phyloP scores from a whole-genome alignment of 1,284 basidiomycete genomes.

The Apiotrichum akiyoshidainum region DNA sequence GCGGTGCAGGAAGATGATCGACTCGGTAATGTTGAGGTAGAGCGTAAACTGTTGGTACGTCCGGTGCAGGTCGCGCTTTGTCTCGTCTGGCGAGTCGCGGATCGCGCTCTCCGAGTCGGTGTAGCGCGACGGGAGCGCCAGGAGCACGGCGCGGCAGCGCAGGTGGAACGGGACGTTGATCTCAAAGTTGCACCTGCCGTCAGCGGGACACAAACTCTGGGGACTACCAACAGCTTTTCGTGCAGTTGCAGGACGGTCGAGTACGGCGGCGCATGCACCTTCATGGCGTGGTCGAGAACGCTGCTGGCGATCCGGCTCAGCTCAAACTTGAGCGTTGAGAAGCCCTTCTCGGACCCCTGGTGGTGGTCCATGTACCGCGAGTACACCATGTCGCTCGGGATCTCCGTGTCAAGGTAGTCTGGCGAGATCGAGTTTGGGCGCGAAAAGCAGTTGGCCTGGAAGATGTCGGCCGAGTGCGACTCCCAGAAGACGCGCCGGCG shows the following conservation, averaged over 20 bases:
- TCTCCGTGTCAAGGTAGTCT: constrained; percentile 22
- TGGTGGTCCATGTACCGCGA: constrained; percentile 1
- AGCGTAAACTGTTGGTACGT: constrained; percentile 27
- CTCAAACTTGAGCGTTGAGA: constrained; percentile 27
- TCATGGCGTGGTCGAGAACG: constrained; percentile 19
- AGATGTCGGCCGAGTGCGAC: constrained; percentile 28
- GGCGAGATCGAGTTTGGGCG: constrained; percentile 25
- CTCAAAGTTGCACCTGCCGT: constrained; percentile 22
- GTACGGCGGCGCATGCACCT: constrained; percentile 13
- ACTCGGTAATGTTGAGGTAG: constrained; percentile 27
- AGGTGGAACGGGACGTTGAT: constrained; percentile 20
- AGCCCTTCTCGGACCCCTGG: constrained; percentile 2
- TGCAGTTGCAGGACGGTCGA: constrained; percentile 17
- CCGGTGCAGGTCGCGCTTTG: constrained; percentile 19
- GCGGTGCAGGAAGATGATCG: constrained; percentile 29
- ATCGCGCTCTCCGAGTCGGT: constrained; percentile 17
- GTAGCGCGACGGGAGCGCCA: constrained; percentile 21
- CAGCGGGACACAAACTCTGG: background rate
- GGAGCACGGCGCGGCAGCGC: constrained; percentile 24
- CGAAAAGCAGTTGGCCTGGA: constrained; percentile 37
- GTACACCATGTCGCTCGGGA: constrained; percentile 8
- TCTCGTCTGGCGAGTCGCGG: constrained; percentile 17
- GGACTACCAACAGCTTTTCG: constrained; percentile 20
- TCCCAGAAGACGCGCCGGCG: constrained; percentile 40
- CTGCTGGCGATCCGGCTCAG: constrained; percentile 10